Conservation (phyloP, 2,329 filamentous ascomycete species). For the Curvularia lunata region DNA sequence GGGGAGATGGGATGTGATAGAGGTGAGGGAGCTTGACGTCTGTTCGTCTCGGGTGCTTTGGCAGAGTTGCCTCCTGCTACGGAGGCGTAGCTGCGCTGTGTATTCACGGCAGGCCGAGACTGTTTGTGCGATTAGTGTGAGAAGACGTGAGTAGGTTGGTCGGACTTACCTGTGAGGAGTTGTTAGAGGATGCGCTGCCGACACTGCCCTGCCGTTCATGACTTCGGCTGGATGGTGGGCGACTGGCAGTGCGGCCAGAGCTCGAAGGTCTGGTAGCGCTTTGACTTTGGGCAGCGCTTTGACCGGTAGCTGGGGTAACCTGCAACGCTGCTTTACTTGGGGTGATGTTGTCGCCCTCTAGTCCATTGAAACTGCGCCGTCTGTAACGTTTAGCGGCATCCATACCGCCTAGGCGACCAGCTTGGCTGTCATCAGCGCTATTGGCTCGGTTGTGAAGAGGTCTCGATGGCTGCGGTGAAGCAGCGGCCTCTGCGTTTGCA, state of each 20-base stretch:
- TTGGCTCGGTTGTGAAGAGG: constrained; percentile 63
- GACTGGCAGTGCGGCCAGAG: constrained; percentile 38
- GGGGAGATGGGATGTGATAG: constrained; percentile 54
- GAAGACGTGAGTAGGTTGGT: neutral
- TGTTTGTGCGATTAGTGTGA: constrained; percentile 12
- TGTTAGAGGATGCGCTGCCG: constrained; percentile 46
- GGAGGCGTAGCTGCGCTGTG: constrained; percentile 28
- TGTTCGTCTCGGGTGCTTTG: constrained; percentile 49
- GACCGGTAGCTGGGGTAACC: constrained; percentile 15
- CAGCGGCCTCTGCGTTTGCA: constrained; percentile 58
- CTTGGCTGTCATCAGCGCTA: constrained; percentile 73
- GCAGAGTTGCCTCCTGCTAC: constrained; percentile 22
- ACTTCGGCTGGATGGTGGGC: constrained; percentile 43
- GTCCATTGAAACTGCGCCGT: constrained; percentile 79
- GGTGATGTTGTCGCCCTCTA: constrained; percentile 51
- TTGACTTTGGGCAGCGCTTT: constrained; percentile 21
- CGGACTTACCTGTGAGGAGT: constrained; percentile 43
- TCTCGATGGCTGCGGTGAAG: constrained; percentile 32
- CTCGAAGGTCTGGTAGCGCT: constrained; percentile 36
- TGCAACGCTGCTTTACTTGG: constrained; percentile 27
- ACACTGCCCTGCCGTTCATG: constrained; percentile 49
- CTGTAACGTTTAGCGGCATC: constrained; percentile 79
- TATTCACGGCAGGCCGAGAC: constrained; percentile 33
- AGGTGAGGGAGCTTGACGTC: constrained; percentile 56
- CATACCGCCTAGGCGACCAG: constrained; percentile 62